A percentile compares a stretch with the other conserved stretches of the same genome.
phyloP scores from a whole-genome alignment of 192 early-diverging fungal genomes.

The Chytriomyces sp. region DNA sequence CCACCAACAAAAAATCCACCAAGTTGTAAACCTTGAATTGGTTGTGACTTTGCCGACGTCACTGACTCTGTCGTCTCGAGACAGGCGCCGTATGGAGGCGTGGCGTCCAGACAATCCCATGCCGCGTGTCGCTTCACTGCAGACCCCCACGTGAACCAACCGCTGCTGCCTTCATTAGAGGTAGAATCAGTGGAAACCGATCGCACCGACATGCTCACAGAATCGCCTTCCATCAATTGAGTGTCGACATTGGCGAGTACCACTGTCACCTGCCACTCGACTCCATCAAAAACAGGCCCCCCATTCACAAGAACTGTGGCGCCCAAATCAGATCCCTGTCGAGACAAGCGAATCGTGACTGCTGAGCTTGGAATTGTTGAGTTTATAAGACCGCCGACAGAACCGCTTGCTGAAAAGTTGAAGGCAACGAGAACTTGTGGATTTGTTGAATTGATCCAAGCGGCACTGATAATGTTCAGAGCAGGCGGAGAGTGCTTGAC shows the following conservation, averaged over 20 bases:
- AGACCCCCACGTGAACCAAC: not conserved
- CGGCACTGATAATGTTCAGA: not conserved
- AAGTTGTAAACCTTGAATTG: not conserved
- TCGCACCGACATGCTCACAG: not conserved
- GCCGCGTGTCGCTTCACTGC: not conserved
- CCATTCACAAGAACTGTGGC: not conserved
- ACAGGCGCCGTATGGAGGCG: conserved; percentile 4
- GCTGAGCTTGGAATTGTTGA: not conserved
- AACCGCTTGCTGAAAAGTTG: not conserved
- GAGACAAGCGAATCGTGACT: not conserved
- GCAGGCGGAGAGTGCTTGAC: conserved; percentile 7
- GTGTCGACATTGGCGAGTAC: not conserved
- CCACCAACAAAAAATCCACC: not conserved
- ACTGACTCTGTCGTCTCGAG: not conserved
- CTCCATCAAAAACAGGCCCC: not conserved
- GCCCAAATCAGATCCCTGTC: not conserved
- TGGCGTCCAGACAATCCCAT: conserved; percentile 9
- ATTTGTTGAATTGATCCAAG: not conserved
- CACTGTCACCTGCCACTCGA: not conserved
- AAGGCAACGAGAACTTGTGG: not conserved
- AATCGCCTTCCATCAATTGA: conserved; percentile 1
- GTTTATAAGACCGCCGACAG: not conserved
- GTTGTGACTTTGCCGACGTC: not conserved
- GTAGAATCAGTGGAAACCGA: not conserved
- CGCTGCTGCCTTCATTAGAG: not conserved